Percentiles rank a stretch among this genome's conserved stretches.
Evolutionary conservation across 2,329 filamentous ascomycete species (phyloP).

Genomic region (Colletotrichum coccodes): DNA sequence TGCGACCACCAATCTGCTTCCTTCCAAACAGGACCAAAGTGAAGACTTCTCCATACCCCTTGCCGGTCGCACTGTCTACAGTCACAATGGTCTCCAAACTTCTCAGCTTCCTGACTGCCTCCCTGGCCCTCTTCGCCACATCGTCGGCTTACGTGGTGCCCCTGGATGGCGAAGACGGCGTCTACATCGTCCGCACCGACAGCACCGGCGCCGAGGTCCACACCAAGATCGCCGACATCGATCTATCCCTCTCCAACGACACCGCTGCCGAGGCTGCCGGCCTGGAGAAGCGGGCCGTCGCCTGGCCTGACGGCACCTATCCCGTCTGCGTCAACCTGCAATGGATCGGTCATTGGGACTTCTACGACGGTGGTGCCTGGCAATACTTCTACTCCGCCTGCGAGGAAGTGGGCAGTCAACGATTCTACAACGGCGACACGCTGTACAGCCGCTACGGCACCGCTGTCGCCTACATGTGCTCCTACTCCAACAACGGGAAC

Average conservation of each 20-base stretch:
- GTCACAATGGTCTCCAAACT: not conserved
- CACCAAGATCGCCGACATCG: conserved; percentile 6
- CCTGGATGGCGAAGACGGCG: not conserved
- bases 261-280: not conserved
- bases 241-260: not conserved
- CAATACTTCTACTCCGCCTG: not conserved
- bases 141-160: not conserved
- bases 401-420: not conserved
- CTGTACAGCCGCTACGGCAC: conserved; percentile 2
- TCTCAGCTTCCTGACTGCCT: not conserved
- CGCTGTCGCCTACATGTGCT: not conserved
- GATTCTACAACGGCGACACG: conserved; percentile 1
- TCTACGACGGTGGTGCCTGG: conserved; percentile 3
- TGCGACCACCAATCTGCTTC: not conserved
- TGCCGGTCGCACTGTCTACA: not conserved
- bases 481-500: not conserved
- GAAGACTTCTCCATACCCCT: not conserved
- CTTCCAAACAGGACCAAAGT: not conserved
- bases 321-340: conserved; percentile 4
- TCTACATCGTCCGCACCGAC: not conserved
- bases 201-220: not conserved
- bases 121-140: not conserved
- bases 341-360: not conserved
- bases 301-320: conserved; percentile 1
- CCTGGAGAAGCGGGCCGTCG: not conserved